A percentile compares a stretch with the other conserved stretches of the same genome.
Evolutionary conservation across 164 flowering plant genomes (phyloP).

Genomic region (Umbilicus rupestris): DNA sequence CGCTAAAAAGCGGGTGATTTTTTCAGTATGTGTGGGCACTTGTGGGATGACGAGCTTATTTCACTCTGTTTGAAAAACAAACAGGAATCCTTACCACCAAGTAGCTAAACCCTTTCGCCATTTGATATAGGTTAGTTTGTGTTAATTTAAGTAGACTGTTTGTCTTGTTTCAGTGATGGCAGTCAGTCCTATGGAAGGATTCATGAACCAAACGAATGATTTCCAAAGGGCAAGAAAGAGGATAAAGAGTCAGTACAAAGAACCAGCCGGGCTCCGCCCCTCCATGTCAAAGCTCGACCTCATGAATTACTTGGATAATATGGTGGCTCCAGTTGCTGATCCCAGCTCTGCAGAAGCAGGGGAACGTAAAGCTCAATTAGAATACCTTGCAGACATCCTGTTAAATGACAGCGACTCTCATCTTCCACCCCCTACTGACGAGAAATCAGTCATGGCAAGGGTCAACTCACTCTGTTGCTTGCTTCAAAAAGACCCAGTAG

Average conservation of each 20-base stretch:
- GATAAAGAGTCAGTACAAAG: slow-evolving; percentile 43
- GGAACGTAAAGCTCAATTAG: slow-evolving; percentile 38
- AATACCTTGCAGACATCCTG: slow-evolving; percentile 53
- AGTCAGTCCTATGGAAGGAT: slow-evolving; percentile 27
- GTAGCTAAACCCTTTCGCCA: background rate
- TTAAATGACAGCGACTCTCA: slow-evolving; percentile 50
- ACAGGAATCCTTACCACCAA: background rate
- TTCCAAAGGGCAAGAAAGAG: slow-evolving; percentile 13
- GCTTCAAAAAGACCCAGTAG: slow-evolving; percentile 45
- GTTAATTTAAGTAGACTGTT: background rate
- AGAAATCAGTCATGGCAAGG: slow-evolving; percentile 65
- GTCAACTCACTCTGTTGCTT: slow-evolving; percentile 83
- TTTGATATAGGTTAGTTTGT: background rate
- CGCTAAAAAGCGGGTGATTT: too few species aligned
- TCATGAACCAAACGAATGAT: slow-evolving; percentile 19
- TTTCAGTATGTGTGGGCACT: too few species aligned
- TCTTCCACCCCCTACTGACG: slow-evolving; percentile 55
- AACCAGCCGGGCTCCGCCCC: slow-evolving; percentile 42
- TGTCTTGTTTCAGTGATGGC: background rate
- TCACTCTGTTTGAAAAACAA: too few species aligned
- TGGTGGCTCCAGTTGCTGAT: slow-evolving; percentile 37
- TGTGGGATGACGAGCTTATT: too few species aligned
- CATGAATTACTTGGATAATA: slow-evolving; percentile 55
- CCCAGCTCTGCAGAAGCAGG: slow-evolving; percentile 30
- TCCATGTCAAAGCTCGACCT: slow-evolving; percentile 79